Percentiles rank a stretch among this genome's conserved stretches.
phyloP scores from a whole-genome alignment of 2,329 filamentous ascomycete species.

The Claviceps sp. region DNA sequence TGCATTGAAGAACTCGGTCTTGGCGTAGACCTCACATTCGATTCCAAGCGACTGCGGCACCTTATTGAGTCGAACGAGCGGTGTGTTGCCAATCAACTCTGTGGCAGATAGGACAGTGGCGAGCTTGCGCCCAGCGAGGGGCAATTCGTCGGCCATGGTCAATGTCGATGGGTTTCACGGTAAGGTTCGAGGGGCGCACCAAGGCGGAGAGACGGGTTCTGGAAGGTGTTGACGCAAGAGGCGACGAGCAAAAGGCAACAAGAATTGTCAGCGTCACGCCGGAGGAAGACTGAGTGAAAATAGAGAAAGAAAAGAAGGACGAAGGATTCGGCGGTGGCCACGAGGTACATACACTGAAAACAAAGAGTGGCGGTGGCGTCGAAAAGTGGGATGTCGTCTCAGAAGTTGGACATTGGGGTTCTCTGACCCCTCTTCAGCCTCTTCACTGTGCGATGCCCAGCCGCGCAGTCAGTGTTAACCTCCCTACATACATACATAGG shows the following conservation, averaged over 20 bases:
- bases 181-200: too few relatives aligned
- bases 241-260: too few relatives aligned
- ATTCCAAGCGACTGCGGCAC: constrained; percentile 85
- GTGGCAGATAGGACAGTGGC: constrained; percentile 49
- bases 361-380: neutral
- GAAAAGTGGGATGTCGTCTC: neutral
- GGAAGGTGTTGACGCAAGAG: too few relatives aligned
- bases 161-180: neutral
- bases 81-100: constrained; percentile 88
- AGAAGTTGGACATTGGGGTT: too few relatives aligned
- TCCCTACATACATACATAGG: too few relatives aligned
- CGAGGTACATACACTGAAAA: neutral
- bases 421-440: too few relatives aligned
- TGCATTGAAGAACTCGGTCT: constrained; percentile 87
- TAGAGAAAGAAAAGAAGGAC: neutral
- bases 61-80: constrained; percentile 87
- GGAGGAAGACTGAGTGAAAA: too few relatives aligned
- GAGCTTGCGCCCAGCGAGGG: constrained; percentile 14
- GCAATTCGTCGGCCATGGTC: constrained; percentile 1
- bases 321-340: neutral
- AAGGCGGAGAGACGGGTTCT: too few relatives aligned
- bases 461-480: too few relatives aligned
- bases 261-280: too few relatives aligned
- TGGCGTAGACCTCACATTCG: constrained; percentile 78
- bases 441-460: too few relatives aligned